Evolutionary conservation across 2,329 filamentous ascomycete species (phyloP), one percentile per base, ranked within the genome.

Genomic region (Fusarium foetens): DNA sequence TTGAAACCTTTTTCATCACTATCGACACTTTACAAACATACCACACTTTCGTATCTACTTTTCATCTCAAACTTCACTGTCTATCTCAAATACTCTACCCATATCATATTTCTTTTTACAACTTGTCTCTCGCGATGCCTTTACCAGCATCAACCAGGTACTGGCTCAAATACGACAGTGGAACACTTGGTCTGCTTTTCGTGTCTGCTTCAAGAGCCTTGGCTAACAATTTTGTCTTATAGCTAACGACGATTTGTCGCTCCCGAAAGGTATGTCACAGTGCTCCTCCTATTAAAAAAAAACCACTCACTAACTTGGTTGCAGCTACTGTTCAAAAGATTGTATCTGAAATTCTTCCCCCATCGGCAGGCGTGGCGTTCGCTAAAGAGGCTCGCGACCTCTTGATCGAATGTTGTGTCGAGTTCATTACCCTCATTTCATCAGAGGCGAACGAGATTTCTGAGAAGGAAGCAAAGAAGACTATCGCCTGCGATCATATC

Each of bases 391-490:
- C 95, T 17, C 92, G 96, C 67, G 96, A 99, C 79, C 87, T 98
- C 6, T 87, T 99, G 58, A 99, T 99, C 78, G 96, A 98, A 85
- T 98, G 96, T 85, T 99, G 96, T 79, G 95, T 99, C 78, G 96
- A 99, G 82, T 99, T 99, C 82, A 98, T 99, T 82, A 98, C 96
- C 23, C 90, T 99, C 78, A 93, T 99, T 76, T 98, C 95, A n/a
- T 97, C 94, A 52, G 95, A 99, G 84, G 96, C 96, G 70, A 99
- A 99, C 83, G 96, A 99, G 78, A 99, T 99, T 73, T 97, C 95
- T 17, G 96, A 99, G 81, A 97, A 97, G 83, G 96, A 99, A 79
- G 94, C 95, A 54, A 99, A 99, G 86, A 99, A 99, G 88, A 99
- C 96, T 8, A 99, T 99, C 76, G 95, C 95, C 17, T 97, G 94